Conservation (phyloP, 768 basidiomycete genomes). For the Xerocomellus dryophilus region DNA sequence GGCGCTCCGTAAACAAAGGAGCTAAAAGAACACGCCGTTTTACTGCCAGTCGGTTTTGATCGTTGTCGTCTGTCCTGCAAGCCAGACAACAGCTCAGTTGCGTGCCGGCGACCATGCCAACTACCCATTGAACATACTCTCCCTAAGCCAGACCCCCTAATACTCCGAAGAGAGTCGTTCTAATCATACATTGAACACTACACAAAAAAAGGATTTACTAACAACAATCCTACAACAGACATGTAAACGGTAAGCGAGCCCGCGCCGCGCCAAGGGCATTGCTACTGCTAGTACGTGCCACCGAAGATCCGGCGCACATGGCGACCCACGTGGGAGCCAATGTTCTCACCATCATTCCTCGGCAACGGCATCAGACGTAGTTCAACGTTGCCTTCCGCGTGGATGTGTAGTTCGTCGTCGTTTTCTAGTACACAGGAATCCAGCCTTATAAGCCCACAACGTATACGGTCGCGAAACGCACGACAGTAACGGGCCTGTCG, state of each 20-base stretch:
- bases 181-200: neutral
- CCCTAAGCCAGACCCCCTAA: too few species aligned
- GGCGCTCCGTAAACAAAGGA: conserved; percentile 3
- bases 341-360: conserved; percentile 7
- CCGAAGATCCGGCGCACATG: conserved; percentile 31
- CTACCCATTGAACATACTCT: neutral
- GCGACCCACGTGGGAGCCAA: conserved; percentile 25
- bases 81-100: conserved; percentile 13
- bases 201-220: neutral
- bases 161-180: too few species aligned
- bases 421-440: conserved; percentile 18
- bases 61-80: neutral
- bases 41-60: neutral
- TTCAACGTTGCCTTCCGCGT: conserved; percentile 26
- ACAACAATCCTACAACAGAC: neutral
- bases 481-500: conserved; percentile 20
- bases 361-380: conserved; percentile 18
- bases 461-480: conserved; percentile 25
- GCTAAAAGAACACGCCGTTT: conserved; percentile 12
- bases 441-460: conserved; percentile 22
- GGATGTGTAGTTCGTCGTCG: conserved; percentile 31
- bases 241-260: conserved; percentile 13
- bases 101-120: neutral
- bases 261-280: conserved; percentile 5
- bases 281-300: neutral